Conservation (phyloP, 1,139 yeast genomes). For the Candida buenavistaensis region DNA sequence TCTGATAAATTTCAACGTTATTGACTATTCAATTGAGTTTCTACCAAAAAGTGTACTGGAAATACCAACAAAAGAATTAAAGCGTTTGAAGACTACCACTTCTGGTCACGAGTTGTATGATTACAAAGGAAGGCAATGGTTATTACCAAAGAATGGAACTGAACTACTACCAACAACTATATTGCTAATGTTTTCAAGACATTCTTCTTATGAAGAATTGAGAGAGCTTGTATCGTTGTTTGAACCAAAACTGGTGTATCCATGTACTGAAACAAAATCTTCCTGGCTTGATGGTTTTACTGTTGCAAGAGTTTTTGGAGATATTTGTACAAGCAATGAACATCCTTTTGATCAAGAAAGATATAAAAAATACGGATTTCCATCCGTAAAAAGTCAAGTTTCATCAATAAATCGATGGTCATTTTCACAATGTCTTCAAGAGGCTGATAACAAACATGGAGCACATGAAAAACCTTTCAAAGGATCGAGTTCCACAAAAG, state of each 20-base stretch:
- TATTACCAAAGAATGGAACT: slow-evolving; percentile 24
- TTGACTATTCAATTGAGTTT: slow-evolving; percentile 31
- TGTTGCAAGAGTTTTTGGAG: slow-evolving; percentile 47
- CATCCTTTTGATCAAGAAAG: slow-evolving; percentile 34
- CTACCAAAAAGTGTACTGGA: slow-evolving; percentile 24
- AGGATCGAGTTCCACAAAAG: slow-evolving; percentile 5
- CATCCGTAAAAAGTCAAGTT: slow-evolving; percentile 20
- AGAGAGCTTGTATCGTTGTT: slow-evolving; percentile 38
- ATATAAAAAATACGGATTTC: slow-evolving; percentile 20
- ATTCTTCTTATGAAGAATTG: slow-evolving; percentile 53
- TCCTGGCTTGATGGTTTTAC: slow-evolving; percentile 45
- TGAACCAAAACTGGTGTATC: slow-evolving; percentile 46
- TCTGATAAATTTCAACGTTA: slow-evolving; percentile 40
- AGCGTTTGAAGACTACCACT: slow-evolving; percentile 18
- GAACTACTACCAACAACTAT: slow-evolving; percentile 42
- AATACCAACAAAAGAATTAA: slow-evolving; percentile 19
- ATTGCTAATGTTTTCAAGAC: slow-evolving; percentile 50
- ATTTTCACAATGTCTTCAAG: slow-evolving; percentile 30
- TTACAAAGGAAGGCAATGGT: slow-evolving; percentile 28
- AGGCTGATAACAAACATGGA: slow-evolving; percentile 21
- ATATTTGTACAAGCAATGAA: slow-evolving; percentile 24
- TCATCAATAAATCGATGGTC: slow-evolving; percentile 36
- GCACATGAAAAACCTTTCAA: slow-evolving; percentile 10
- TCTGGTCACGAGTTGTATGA: slow-evolving; percentile 25
- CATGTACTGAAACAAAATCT: slow-evolving; percentile 35